These are phyloP conservation scores for Alternaria arbusti DNA, from an alignment of 2,329 filamentous ascomycete genomes.

Conservation along the genomic window DNA sequence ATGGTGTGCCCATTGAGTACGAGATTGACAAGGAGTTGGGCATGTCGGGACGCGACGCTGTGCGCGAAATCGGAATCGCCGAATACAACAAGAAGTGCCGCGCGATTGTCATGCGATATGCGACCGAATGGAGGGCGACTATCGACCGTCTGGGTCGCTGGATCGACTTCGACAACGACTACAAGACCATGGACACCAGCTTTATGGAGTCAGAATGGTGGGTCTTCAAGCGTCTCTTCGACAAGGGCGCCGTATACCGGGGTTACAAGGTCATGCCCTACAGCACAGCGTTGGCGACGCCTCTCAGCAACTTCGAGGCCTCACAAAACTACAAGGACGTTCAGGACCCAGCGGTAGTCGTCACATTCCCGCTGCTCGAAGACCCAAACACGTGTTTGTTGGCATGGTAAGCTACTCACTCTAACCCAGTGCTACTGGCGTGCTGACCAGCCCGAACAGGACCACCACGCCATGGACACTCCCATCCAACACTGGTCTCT, in stretches of 20 bases:
- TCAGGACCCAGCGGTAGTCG: constrained; percentile 86
- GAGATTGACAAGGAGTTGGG: constrained; percentile 97
- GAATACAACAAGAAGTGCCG: constrained; percentile 93
- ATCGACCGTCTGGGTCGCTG: constrained; percentile 89
- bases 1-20: constrained; percentile 93
- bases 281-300: constrained; percentile 86
- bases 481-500: constrained; percentile 79
- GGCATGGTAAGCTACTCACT: constrained; percentile 64
- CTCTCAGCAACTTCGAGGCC: constrained; percentile 91
- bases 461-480: constrained; percentile 90
- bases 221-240: constrained; percentile 92
- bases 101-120: constrained; percentile 91
- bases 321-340: constrained; percentile 95
- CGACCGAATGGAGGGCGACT: constrained; percentile 83
- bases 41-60: constrained; percentile 85
- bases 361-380: constrained; percentile 82
- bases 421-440: not conserved
- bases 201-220: constrained; percentile 99
- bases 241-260: constrained; percentile 88
- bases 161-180: constrained; percentile 98
- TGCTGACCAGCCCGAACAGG: constrained; percentile 21
- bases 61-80: constrained; percentile 82
- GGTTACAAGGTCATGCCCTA: constrained; percentile 95
- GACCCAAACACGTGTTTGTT: constrained; percentile 78
- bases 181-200: constrained; percentile 94